Evolutionary conservation across 192 early-diverging fungal genomes (phyloP), one percentile per base, ranked within the genome.

Genomic region (Backusella psychrophila): DNA sequence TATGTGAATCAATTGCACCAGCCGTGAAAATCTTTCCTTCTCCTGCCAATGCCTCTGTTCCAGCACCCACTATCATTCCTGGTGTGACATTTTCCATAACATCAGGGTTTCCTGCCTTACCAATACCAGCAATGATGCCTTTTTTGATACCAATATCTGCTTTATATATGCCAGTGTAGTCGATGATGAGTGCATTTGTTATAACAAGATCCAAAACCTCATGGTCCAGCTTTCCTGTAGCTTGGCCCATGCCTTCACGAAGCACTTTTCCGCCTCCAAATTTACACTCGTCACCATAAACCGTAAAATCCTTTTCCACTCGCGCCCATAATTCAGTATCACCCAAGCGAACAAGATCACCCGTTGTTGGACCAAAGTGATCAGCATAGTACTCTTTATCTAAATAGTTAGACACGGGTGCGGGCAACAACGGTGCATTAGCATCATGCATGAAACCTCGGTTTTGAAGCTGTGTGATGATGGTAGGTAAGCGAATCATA

Each of bases 51-150:
- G 94, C 95, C 78, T 99, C 97, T 5, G 97, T 99, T 6, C 91
- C 85, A 3, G 90, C 90, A 63, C 97, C 97, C 35, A 96, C 91
- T 23, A 91, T 79, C 96, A 99, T 96, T 14, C 94, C 94, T n/a
- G 90, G 90, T 26, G 92, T 93, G 11, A 99, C 94, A 11, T 91
- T 93, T 15, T 95, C 93, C 96, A 98, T 98, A 15, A 96, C 91
- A 80, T 97, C 94, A 4, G 97, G 96, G 81, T 99, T 99, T n/a
- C 96, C 97, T 36, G 97, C 94, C 81, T 99, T 99, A 53, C 96
- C 97, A 70, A 99, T 98, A 15, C 93, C 95, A 9, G 83, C 85
- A 77, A 99, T 98, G 31, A 88, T 75, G 15, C 96, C 95, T 31
- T 90, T 85, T 71, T 93, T 93, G 71, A 99, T 89, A 69, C 97